Conservation (phyloP, 768 basidiomycete genomes). For the Phaffia australis region DNA sequence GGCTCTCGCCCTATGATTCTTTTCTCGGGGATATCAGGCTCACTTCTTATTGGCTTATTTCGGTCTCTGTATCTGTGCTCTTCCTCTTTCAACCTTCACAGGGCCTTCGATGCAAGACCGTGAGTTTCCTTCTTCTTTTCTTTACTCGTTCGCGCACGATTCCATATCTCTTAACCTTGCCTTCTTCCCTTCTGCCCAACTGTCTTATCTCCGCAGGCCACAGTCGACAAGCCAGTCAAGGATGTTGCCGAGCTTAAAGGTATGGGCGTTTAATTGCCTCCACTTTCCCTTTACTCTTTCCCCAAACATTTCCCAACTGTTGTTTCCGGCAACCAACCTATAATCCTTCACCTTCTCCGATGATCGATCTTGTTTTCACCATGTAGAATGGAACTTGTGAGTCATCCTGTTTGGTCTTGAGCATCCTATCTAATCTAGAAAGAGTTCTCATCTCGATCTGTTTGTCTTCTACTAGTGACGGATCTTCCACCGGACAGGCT, state of each 20-base stretch:
- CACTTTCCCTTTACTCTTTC: slow-evolving; percentile 3
- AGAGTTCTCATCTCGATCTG: neutral
- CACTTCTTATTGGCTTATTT: slow-evolving; percentile 10
- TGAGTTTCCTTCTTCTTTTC: too few relatives aligned
- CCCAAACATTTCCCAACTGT: too few relatives aligned
- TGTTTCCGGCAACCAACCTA: slow-evolving; percentile 2
- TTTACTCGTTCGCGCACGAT: neutral
- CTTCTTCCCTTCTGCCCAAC: neutral
- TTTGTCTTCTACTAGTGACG: neutral
- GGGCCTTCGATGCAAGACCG: neutral
- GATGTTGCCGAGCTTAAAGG: slow-evolving; percentile 25
- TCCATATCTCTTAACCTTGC: neutral
- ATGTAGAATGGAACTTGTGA: neutral
- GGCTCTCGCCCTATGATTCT: too few relatives aligned
- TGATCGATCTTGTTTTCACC: neutral
- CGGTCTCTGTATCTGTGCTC: neutral
- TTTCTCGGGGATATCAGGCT: too few relatives aligned
- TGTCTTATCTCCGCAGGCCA: neutral
- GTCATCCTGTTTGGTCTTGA: neutral
- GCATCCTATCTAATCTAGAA: neutral
- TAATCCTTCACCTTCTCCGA: neutral
- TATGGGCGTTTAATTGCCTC: slow-evolving; percentile 2
- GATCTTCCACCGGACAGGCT: slow-evolving; percentile 67
- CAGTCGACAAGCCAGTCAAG: slow-evolving; percentile 20
- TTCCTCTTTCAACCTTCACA: neutral